Evolutionary conservation across 2,329 filamentous ascomycete species (phyloP).

Genomic region (Zopfia rhizophila): DNA sequence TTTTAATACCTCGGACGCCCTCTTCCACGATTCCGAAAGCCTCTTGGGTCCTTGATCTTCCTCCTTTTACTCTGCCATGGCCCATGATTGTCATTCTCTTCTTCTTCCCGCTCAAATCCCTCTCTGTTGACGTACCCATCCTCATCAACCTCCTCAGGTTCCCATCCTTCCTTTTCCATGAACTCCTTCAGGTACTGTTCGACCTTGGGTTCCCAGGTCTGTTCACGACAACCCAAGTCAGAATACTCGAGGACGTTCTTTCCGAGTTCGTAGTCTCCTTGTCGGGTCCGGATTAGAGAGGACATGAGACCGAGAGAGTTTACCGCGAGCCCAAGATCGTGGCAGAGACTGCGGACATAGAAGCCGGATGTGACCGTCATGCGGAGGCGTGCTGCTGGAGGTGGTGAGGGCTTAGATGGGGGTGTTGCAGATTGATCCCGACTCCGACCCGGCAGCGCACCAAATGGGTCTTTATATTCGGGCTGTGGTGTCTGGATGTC

Average conservation of each 20-base stretch:
- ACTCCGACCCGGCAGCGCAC: not conserved
- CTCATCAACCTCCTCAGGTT: slow-evolving; percentile 37
- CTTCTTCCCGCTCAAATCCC: slow-evolving; percentile 36
- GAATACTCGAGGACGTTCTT: slow-evolving; percentile 81
- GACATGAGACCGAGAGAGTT: slow-evolving; percentile 88
- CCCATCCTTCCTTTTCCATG: slow-evolving; percentile 56
- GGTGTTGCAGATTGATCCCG: not conserved
- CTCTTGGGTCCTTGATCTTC: slow-evolving; percentile 47
- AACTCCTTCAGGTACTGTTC: slow-evolving; percentile 65
- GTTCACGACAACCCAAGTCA: slow-evolving; percentile 79
- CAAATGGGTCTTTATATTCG: slow-evolving; percentile 10
- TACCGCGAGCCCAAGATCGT: slow-evolving; percentile 87
- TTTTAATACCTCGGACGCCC: slow-evolving; percentile 18
- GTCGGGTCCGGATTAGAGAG: slow-evolving; percentile 80
- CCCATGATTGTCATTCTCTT: slow-evolving; percentile 42
- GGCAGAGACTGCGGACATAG: slow-evolving; percentile 93
- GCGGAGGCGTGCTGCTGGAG: slow-evolving; percentile 80
- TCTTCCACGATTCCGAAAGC: too few species aligned
- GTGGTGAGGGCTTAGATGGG: slow-evolving; percentile 33
- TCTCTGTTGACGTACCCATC: too few species aligned
- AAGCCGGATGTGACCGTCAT: slow-evolving; percentile 97
- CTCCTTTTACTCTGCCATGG: slow-evolving; percentile 55
- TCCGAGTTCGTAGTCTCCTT: slow-evolving; percentile 81
- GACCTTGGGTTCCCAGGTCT: slow-evolving; percentile 84
- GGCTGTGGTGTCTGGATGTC: not conserved